Evolutionary conservation across 495 filamentous ascomycete genomes (phyloP).

Genomic region (Podospora pseudoanserina): DNA sequence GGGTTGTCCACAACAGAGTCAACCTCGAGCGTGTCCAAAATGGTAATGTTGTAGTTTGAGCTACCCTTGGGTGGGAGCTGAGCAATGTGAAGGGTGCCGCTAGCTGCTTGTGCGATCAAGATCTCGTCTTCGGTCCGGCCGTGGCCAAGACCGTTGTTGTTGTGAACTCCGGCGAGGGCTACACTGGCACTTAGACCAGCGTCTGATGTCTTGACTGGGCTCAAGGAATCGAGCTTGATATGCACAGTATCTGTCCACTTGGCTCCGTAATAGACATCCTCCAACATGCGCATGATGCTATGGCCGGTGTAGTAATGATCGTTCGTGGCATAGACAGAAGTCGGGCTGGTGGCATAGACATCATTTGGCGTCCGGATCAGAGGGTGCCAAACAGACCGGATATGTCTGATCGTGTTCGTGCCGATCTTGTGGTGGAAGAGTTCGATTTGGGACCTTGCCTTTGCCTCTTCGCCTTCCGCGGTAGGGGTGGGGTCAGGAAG

Average conservation of each 20-base stretch:
- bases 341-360: constrained; percentile 46
- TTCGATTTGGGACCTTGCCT: constrained; percentile 49
- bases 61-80: constrained; percentile 33
- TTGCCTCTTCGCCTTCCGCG: constrained; percentile 18
- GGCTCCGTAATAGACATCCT: constrained; percentile 36
- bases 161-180: constrained; percentile 43
- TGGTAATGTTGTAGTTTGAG: constrained; percentile 37
- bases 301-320: constrained; percentile 52
- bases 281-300: constrained; percentile 44
- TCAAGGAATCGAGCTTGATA: constrained; percentile 21
- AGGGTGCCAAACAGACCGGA: constrained; percentile 46
- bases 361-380: constrained; percentile 60
- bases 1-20: constrained; percentile 56
- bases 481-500: constrained; percentile 28
- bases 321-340: constrained; percentile 57
- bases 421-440: constrained; percentile 53
- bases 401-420: constrained; percentile 29
- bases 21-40: constrained; percentile 42
- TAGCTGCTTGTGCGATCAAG: constrained; percentile 40
- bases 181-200: constrained; percentile 44
- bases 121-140: constrained; percentile 47
- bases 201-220: constrained; percentile 14
- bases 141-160: constrained; percentile 57
- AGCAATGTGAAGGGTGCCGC: constrained; percentile 30
- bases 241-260: constrained; percentile 37